Conservation (phyloP, 306 rosid species). For the Neltuma alba region DNA sequence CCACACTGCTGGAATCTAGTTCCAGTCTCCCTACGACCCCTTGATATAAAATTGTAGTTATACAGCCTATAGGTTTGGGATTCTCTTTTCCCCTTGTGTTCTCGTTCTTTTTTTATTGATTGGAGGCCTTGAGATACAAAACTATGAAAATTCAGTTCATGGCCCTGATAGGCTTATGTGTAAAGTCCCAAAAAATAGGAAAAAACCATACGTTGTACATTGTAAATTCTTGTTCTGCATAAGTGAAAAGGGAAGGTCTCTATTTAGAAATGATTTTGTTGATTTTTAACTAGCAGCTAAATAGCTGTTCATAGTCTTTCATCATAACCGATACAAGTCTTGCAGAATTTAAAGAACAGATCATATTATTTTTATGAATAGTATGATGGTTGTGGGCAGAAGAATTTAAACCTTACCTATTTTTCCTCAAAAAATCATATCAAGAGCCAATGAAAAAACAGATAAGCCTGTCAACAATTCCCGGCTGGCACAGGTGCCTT, state of each 20-base stretch:
- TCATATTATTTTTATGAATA: neutral
- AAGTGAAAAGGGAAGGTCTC: neutral
- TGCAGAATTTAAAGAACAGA: neutral
- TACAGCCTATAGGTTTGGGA: conserved; percentile 11
- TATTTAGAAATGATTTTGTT: neutral
- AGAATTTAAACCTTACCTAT: too few species aligned
- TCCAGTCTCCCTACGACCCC: conserved; percentile 46
- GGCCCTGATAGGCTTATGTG: conserved; percentile 12
- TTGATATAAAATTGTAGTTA: conserved; percentile 40
- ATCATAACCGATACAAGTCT: too few species aligned
- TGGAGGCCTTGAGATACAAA: neutral
- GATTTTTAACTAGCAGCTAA: neutral
- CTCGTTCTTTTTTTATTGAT: neutral
- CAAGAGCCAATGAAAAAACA: neutral
- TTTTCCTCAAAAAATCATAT: neutral
- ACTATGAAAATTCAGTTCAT: conserved; percentile 1
- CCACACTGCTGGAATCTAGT: conserved; percentile 47
- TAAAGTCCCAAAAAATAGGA: neutral
- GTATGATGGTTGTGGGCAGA: neutral
- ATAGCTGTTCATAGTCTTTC: neutral
- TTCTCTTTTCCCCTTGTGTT: neutral
- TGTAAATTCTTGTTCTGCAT: conserved; percentile 25
- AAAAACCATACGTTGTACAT: neutral
- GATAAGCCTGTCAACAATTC: neutral
- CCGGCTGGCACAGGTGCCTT: neutral